These are phyloP conservation scores for Turritis glabra DNA, from an alignment of 345 rosid genomes.

Conservation along the genomic window DNA sequence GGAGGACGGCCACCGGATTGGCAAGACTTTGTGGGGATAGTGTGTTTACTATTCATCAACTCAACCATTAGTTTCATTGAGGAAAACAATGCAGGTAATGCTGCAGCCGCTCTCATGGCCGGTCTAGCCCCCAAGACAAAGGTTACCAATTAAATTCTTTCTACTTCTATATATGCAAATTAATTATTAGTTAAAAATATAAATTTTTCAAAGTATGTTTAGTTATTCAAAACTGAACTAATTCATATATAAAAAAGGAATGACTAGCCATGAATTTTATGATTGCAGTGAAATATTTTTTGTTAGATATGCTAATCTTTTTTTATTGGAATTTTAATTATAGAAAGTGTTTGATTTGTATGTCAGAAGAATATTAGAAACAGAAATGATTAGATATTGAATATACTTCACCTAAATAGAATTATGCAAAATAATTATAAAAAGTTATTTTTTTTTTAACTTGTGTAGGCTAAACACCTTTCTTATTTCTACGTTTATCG, in stretches of 20 bases:
- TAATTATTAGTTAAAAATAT: too few species aligned
- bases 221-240: too few species aligned
- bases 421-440: background rate
- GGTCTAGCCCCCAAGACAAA: conserved; percentile 90
- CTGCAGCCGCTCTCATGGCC: conserved; percentile 97
- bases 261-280: too few species aligned
- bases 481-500: too few species aligned
- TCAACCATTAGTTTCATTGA: conserved; percentile 93
- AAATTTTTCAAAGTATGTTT: too few species aligned
- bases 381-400: too few species aligned
- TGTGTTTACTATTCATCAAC: conserved; percentile 71
- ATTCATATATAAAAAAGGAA: too few species aligned
- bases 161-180: background rate
- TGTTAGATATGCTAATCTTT: too few species aligned
- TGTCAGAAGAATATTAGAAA: too few species aligned
- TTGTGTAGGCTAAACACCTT: too few species aligned
- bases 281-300: too few species aligned
- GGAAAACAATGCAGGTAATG: conserved; percentile 92
- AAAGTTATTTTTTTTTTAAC: too few species aligned
- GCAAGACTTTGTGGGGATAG: conserved; percentile 90
- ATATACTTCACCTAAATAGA: background rate
- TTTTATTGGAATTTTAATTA: background rate
- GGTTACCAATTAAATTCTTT: conserved; percentile 40
- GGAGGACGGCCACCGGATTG: conserved; percentile 83
- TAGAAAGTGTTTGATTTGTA: background rate